phyloP scores from a whole-genome alignment of 768 basidiomycete genomes.

The Russula brevipes region DNA sequence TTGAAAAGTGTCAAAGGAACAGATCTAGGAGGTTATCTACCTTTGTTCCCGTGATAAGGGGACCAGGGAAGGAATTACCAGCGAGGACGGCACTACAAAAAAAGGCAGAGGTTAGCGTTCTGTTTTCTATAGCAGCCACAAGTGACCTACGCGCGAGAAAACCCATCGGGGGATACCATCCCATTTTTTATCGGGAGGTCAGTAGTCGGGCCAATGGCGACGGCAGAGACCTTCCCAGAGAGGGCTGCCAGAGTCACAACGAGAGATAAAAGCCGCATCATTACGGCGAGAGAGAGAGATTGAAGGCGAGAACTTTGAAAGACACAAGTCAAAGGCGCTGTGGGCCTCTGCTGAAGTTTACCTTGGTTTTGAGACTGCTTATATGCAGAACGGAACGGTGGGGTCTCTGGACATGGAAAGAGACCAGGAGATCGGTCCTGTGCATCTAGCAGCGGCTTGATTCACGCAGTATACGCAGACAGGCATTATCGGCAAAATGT shows the following conservation, averaged over 20 bases:
- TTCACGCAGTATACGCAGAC: too few species aligned
- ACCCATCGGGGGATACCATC: slow-evolving; percentile 28
- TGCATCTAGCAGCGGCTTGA: background rate
- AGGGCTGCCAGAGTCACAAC: slow-evolving; percentile 5
- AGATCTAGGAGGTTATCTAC: background rate
- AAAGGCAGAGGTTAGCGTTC: background rate
- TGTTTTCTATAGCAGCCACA: background rate
- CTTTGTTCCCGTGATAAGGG: slow-evolving; percentile 29
- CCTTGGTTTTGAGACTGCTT: background rate
- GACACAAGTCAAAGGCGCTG: background rate
- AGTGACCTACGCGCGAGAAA: slow-evolving; percentile 18
- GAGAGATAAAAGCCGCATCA: slow-evolving; percentile 6
- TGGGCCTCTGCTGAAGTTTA: background rate
- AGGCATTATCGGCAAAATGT: background rate
- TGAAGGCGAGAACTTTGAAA: background rate
- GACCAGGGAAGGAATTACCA: slow-evolving; percentile 8
- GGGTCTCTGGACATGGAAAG: background rate
- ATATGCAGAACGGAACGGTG: background rate
- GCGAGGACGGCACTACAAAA: slow-evolving; percentile 6
- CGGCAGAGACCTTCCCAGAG: slow-evolving; percentile 5
- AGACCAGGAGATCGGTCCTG: background rate
- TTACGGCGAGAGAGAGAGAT: background rate
- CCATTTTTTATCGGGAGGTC: slow-evolving; percentile 23
- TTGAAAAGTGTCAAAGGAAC: slow-evolving; percentile 18
- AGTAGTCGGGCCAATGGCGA: slow-evolving; percentile 25